These are phyloP conservation scores for Tolypocladium tundrense DNA, from an alignment of 2,329 filamentous ascomycete species.

Conservation along the genomic window DNA sequence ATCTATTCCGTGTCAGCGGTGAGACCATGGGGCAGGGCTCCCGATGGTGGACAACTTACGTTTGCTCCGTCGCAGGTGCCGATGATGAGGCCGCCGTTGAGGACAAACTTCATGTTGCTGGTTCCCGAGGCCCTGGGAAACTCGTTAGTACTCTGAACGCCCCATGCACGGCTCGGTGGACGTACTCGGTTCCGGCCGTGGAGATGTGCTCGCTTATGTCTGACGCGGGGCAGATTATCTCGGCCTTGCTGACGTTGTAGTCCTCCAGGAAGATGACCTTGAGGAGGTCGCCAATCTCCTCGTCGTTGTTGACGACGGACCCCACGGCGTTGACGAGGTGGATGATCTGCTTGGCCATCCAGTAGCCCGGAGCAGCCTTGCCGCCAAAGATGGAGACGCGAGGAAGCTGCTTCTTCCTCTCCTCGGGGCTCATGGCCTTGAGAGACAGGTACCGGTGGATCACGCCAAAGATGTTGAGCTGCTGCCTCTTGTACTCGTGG, in stretches of 20 bases:
- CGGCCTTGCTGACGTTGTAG: slow-evolving; percentile 99
- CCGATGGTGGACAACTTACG: slow-evolving; percentile 41
- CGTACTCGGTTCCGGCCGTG: slow-evolving; percentile 83
- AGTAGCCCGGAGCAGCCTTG: slow-evolving; percentile 96
- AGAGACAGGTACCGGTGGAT: slow-evolving; percentile 88
- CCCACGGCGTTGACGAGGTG: slow-evolving; percentile 92
- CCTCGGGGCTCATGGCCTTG: slow-evolving; percentile 73
- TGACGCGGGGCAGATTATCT: slow-evolving; percentile 89
- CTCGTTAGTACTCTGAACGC: slow-evolving; percentile 6
- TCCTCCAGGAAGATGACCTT: slow-evolving; percentile 97
- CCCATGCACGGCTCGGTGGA: slow-evolving; percentile 4
- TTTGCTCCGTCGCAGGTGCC: slow-evolving; percentile 97
- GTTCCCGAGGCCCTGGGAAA: slow-evolving; percentile 57
- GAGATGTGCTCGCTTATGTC: slow-evolving; percentile 98
- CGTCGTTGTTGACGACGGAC: slow-evolving; percentile 81
- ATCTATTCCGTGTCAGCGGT: slow-evolving; percentile 39
- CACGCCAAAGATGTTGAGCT: slow-evolving; percentile 97
- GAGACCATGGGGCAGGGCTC: not conserved
- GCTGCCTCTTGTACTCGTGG: slow-evolving; percentile 98
- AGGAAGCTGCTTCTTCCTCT: slow-evolving; percentile 76
- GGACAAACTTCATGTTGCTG: slow-evolving; percentile 99
- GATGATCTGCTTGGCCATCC: slow-evolving; percentile 99
- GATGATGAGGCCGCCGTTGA: slow-evolving; percentile 95
- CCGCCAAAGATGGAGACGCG: slow-evolving; percentile 95
- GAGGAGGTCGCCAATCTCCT: slow-evolving; percentile 82